These are phyloP conservation scores for Paradendryphiella salina DNA, from an alignment of 2,329 filamentous ascomycete genomes.

Conservation along the genomic window DNA sequence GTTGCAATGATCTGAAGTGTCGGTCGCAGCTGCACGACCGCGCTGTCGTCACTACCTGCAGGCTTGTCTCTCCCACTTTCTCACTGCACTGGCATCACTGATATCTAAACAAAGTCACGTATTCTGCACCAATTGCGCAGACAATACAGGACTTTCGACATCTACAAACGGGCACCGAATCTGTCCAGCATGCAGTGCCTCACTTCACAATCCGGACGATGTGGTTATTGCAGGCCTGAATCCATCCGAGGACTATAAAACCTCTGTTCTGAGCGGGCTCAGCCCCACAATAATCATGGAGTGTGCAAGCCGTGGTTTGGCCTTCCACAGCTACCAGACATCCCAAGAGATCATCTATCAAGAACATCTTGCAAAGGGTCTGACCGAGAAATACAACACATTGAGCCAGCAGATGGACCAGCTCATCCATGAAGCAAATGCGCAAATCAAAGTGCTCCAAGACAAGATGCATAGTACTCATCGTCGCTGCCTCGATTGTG, in stretches of 20 bases:
- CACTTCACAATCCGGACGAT: constrained; percentile 72
- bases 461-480: constrained; percentile 64
- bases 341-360: constrained; percentile 84
- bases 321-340: constrained; percentile 86
- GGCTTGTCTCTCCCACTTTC: constrained; percentile 54
- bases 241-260: constrained; percentile 87
- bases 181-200: constrained; percentile 77
- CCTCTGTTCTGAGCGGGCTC: constrained; percentile 79
- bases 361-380: constrained; percentile 69
- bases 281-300: constrained; percentile 83
- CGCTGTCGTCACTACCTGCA: constrained; percentile 88
- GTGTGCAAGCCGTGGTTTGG: constrained; percentile 75
- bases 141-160: constrained; percentile 63
- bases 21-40: constrained; percentile 67
- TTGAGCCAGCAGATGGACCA: constrained; percentile 72
- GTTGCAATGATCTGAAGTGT: constrained; percentile 82
- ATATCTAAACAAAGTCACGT: constrained; percentile 63
- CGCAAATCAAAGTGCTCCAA: constrained; percentile 68
- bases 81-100: constrained; percentile 43
- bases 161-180: constrained; percentile 57
- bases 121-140: constrained; percentile 77
- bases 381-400: constrained; percentile 70
- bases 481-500: background rate
- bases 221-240: constrained; percentile 71
- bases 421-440: constrained; percentile 73